Evolutionary conservation across 2,329 filamentous ascomycete species (phyloP).

Genomic region (Arthrobotrys sphaeroides): DNA sequence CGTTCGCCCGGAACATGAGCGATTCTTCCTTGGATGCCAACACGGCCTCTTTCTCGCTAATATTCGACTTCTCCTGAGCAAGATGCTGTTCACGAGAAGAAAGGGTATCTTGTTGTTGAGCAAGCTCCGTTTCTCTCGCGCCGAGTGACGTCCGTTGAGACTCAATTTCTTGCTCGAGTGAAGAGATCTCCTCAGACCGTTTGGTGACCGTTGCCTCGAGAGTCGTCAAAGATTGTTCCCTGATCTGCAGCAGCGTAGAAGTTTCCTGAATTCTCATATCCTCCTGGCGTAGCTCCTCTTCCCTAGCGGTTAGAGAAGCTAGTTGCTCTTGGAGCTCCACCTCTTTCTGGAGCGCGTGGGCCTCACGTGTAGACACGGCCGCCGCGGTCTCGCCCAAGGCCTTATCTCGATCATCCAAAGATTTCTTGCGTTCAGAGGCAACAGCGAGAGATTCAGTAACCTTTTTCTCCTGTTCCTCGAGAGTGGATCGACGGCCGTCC

Average conservation of each 20-base stretch:
- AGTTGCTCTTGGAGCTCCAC: neutral
- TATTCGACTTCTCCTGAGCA: constrained; percentile 3
- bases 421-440: constrained; percentile 8
- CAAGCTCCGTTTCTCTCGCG: constrained; percentile 13
- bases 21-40: constrained; percentile 33
- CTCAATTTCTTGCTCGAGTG: constrained; percentile 15
- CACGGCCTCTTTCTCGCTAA: constrained; percentile 12
- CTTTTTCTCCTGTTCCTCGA: constrained; percentile 16
- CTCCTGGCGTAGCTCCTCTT: constrained; percentile 2
- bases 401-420: constrained; percentile 5
- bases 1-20: neutral
- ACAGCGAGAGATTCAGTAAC: constrained; percentile 4
- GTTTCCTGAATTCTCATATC: neutral
- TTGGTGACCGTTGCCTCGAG: constrained; percentile 6
- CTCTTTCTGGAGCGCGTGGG: neutral
- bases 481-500: neutral
- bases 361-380: constrained; percentile 12
- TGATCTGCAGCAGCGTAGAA: neutral
- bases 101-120: constrained; percentile 10
- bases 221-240: neutral
- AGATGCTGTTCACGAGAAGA: constrained; percentile 15
- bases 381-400: constrained; percentile 7
- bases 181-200: constrained; percentile 9
- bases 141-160: constrained; percentile 9
- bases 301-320: neutral